Base-by-base conservation (phyloP, 1,284 basidiomycete genomes). In the Coniophora puteana region DNA sequence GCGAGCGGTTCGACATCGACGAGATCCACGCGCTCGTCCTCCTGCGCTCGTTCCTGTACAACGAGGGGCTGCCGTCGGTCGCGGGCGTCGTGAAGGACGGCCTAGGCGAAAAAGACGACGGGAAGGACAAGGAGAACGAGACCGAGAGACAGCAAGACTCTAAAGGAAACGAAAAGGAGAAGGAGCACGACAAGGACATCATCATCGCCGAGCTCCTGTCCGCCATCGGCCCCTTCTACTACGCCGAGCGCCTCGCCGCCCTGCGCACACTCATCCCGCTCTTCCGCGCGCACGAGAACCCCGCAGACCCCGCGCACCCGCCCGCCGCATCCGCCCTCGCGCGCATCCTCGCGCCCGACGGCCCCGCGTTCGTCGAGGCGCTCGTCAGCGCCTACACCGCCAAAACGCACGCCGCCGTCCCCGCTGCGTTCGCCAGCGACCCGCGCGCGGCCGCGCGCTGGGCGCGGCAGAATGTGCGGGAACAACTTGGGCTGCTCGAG, bases 401-500 rank as follows among this genome's bases (percentile, higher is more conserved):
- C 24, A 84, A 82, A 54, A 74, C 74, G 4, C 62, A 69, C 24
- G 69, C 74, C 37, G 52, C 59, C 4, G 61, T 89, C 12, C 83
- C 86, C 0, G 67, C 68, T 23, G 58, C 61, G 2, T 63, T 80
- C 24, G 66, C 63, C 12, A 61, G 66, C 8, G 74, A 87, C 39
- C 79, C 85, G 1, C 72, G 72, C 42, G 70, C 75, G 20, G 80
- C 84, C 2, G 71, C 80, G 4, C 66, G 71, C 27, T 90, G 88
- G 83, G 84, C 82, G 14, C 91, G 89, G 58, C 89, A 91, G 55
- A 83, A 81, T 51, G 58, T 78, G 14, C 79, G 76, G 53, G 87
- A 93, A 57, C 91, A 93, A 55, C 68, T 93, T 22, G 80, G 83
- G 7, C 59, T 92, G 17, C 66, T 93, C 33, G 92, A 94, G 53